Conservation (phyloP, 305 asterid species). For the Fraxinus ornus region DNA sequence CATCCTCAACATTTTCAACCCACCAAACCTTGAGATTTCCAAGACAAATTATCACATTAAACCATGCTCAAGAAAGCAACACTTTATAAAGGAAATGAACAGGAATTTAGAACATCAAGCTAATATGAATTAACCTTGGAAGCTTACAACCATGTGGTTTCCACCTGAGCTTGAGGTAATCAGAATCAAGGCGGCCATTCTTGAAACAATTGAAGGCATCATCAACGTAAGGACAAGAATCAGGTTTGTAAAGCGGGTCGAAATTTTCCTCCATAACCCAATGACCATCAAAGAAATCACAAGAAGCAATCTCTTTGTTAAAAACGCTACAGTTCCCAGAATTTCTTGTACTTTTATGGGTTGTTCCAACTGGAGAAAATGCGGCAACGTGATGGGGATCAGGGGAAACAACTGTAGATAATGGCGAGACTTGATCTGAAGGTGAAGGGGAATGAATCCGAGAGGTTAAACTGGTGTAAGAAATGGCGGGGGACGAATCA, state of each 20-base stretch:
- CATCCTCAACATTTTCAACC: slow-evolving; percentile 47
- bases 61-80: neutral
- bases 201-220: slow-evolving; percentile 58
- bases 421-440: slow-evolving; percentile 14
- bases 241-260: slow-evolving; percentile 40
- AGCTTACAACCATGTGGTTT: slow-evolving; percentile 49
- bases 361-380: slow-evolving; percentile 2
- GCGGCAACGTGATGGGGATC: slow-evolving; percentile 8
- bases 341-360: slow-evolving; percentile 11
- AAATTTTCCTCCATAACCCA: slow-evolving; percentile 40
- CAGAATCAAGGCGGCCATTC: slow-evolving; percentile 57
- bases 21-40: slow-evolving; percentile 44
- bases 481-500: slow-evolving; percentile 25
- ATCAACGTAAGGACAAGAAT: slow-evolving; percentile 49
- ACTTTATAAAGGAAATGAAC: neutral
- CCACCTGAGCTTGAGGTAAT: slow-evolving; percentile 47
- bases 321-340: neutral
- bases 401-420: slow-evolving; percentile 22
- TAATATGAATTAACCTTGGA: slow-evolving; percentile 38
- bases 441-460: slow-evolving; percentile 19
- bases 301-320: slow-evolving; percentile 16
- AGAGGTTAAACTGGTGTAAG: slow-evolving; percentile 23
- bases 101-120: neutral
- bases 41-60: neutral
- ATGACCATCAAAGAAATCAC: slow-evolving; percentile 48